Evolutionary conservation across 371 early-diverging fungal genomes (phyloP).

Genomic region (Coemansia sp.): DNA sequence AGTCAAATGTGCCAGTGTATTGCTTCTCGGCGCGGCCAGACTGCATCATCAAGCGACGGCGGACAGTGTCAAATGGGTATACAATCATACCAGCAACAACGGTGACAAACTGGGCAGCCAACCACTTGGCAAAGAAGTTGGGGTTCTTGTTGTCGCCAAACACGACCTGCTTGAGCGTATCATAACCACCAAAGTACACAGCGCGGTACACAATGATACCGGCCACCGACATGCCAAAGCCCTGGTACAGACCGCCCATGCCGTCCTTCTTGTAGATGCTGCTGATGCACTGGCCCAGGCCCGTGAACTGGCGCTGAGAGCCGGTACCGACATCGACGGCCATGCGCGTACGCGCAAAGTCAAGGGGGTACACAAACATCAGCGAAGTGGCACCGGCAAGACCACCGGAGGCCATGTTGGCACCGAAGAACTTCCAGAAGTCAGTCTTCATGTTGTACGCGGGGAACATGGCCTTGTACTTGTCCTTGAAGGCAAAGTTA

Average conservation of each 20-base stretch:
- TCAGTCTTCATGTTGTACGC: slow-evolving; percentile 66
- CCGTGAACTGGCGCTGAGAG: slow-evolving; percentile 79
- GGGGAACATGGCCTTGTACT: slow-evolving; percentile 74
- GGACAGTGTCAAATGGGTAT: slow-evolving; percentile 59
- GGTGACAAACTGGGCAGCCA: slow-evolving; percentile 57
- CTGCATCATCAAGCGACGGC: slow-evolving; percentile 72
- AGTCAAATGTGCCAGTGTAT: slow-evolving; percentile 72
- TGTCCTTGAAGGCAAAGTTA: slow-evolving; percentile 82
- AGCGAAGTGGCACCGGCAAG: slow-evolving; percentile 77
- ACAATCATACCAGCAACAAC: slow-evolving; percentile 58
- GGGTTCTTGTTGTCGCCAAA: slow-evolving; percentile 56
- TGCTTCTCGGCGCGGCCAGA: slow-evolving; percentile 69
- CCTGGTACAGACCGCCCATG: slow-evolving; percentile 84
- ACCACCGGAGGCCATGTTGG: slow-evolving; percentile 78
- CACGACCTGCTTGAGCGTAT: slow-evolving; percentile 67
- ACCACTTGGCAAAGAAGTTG: slow-evolving; percentile 55
- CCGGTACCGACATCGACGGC: slow-evolving; percentile 70
- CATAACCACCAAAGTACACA: slow-evolving; percentile 82
- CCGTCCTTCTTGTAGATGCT: slow-evolving; percentile 79
- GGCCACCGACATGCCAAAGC: slow-evolving; percentile 80
- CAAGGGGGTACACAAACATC: slow-evolving; percentile 71
- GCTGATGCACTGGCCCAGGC: slow-evolving; percentile 69
- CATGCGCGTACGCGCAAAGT: slow-evolving; percentile 78
- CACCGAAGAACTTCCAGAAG: slow-evolving; percentile 71
- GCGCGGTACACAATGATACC: slow-evolving; percentile 89